Evolutionary conservation across 139 green algal genomes (phyloP).

Genomic region (Eudorina sp.): DNA sequence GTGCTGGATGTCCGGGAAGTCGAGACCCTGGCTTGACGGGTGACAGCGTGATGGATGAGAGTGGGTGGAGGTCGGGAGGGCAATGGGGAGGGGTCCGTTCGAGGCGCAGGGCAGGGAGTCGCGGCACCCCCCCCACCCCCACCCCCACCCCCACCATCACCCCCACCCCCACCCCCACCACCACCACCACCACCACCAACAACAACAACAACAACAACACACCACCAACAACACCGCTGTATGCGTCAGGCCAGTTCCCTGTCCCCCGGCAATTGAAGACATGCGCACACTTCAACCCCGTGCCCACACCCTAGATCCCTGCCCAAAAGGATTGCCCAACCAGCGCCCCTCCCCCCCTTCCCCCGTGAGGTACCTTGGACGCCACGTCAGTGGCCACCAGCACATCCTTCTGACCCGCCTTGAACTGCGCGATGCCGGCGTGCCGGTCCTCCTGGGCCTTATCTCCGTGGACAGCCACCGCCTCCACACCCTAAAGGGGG

Average conservation of each 20-base stretch:
- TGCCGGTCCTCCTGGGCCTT: slow-evolving; percentile 97
- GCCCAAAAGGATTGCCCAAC: too few species aligned
- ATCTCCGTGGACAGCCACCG: slow-evolving; percentile 95
- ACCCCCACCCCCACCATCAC: too few species aligned
- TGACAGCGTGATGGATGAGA: neutral
- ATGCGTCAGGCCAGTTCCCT: neutral
- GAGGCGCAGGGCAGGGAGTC: too few species aligned
- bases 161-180: too few species aligned
- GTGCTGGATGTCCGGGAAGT: slow-evolving; percentile 94
- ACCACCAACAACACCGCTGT: neutral
- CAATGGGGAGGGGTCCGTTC: neutral
- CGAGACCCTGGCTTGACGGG: slow-evolving; percentile 49
- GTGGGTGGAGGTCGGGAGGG: neutral
- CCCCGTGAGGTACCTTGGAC: slow-evolving; percentile 77
- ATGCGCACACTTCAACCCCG: too few species aligned
- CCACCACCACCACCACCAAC: neutral
- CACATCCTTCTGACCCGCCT: slow-evolving; percentile 92
- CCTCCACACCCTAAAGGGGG: slow-evolving; percentile 90
- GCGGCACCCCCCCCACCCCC: too few species aligned
- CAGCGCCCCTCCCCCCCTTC: neutral
- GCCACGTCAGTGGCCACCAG: slow-evolving; percentile 98
- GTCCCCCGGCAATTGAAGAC: too few species aligned
- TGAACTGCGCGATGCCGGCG: slow-evolving; percentile 93
- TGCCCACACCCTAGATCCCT: too few species aligned
- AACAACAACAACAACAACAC: neutral